A percentile compares a stretch with the other conserved stretches of the same genome.
phyloP scores from a whole-genome alignment of 2,329 filamentous ascomycete species.

The Juglanconis oblonga region DNA sequence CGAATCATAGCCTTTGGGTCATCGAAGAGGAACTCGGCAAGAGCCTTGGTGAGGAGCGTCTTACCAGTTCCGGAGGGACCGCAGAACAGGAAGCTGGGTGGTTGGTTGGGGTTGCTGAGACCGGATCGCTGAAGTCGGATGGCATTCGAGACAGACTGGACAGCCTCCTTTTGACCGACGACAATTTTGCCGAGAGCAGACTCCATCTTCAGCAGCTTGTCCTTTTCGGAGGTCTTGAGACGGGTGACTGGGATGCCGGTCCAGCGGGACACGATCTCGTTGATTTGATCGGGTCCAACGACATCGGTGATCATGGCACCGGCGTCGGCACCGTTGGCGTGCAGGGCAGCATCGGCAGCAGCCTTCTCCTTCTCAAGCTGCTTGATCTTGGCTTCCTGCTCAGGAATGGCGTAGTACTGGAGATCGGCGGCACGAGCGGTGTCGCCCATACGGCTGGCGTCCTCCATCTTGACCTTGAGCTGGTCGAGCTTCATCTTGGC shows the following conservation, averaged over 20 bases:
- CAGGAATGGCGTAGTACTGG: conserved; percentile 95
- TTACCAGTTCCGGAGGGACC: conserved; percentile 98
- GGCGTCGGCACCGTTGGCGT: conserved; percentile 53
- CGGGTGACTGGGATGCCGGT: conserved; percentile 97
- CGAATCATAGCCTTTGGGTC: conserved; percentile 97
- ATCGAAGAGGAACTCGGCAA: conserved; percentile 97
- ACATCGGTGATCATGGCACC: conserved; percentile 84
- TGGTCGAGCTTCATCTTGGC: conserved; percentile 93
- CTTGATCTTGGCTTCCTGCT: conserved; percentile 78
- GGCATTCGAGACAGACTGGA: conserved; percentile 88
- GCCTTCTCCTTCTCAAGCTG: conserved; percentile 78
- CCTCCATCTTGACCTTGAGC: conserved; percentile 86
- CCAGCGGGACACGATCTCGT: conserved; percentile 95
- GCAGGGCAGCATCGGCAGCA: conserved; percentile 70
- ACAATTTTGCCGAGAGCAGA: conserved; percentile 78
- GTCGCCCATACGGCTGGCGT: conserved; percentile 85
- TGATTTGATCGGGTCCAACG: conserved; percentile 96
- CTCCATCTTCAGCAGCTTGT: conserved; percentile 98
- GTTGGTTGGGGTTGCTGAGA: conserved; percentile 92
- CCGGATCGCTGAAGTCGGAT: conserved; percentile 94
- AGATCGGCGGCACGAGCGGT: conserved; percentile 87
- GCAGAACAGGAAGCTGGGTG: conserved; percentile 97
- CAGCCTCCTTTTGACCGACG: conserved; percentile 91
- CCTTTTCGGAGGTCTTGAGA: conserved; percentile 92
- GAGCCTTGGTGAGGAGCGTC: conserved; percentile 91